Evolutionary conservation across 257 asterid genomes (phyloP).

Genomic region (Echites panduratus): DNA sequence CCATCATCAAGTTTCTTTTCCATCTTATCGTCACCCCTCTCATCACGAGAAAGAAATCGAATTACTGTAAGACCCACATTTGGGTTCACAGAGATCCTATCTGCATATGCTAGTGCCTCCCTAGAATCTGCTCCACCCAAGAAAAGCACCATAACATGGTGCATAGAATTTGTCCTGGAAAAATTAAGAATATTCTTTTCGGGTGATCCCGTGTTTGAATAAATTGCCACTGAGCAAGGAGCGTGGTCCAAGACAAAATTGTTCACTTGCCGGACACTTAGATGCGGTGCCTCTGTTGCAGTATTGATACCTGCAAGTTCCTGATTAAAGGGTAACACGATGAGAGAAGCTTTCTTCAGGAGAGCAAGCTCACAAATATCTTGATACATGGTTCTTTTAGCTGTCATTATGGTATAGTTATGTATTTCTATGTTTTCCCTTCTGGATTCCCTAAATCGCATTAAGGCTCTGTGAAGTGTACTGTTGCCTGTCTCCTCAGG

Average conservation of each 20-base stretch:
- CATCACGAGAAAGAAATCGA: constrained; percentile 47
- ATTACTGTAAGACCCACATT: constrained; percentile 42
- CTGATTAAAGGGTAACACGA: constrained; percentile 42
- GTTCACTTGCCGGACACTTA: constrained; percentile 28
- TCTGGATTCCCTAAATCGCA: constrained; percentile 38
- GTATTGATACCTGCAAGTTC: constrained; percentile 10
- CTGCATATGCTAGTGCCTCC: constrained; percentile 71
- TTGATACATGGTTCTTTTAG: constrained; percentile 56
- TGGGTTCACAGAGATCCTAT: constrained; percentile 38
- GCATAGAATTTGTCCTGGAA: constrained; percentile 13
- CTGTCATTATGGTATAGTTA: constrained; percentile 45
- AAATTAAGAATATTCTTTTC: constrained; percentile 9
- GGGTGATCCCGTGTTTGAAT: constrained; percentile 32
- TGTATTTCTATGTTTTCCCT: constrained; percentile 32
- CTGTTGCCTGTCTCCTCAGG: constrained; percentile 14
- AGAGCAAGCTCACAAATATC: constrained; percentile 75
- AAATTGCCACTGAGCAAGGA: constrained; percentile 78
- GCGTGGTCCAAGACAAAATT: constrained; percentile 45
- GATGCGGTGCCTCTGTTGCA: constrained; percentile 8
- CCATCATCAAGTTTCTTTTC: constrained; percentile 91
- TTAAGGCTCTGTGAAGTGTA: constrained; percentile 44
- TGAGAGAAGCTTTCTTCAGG: constrained; percentile 44
- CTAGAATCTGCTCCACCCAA: constrained; percentile 79
- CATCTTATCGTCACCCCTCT: constrained; percentile 40
- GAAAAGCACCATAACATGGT: constrained; percentile 50